Evolutionary conservation across 176 grass and related monocot genomes (phyloP).

Genomic region (Triticum monococcum): DNA sequence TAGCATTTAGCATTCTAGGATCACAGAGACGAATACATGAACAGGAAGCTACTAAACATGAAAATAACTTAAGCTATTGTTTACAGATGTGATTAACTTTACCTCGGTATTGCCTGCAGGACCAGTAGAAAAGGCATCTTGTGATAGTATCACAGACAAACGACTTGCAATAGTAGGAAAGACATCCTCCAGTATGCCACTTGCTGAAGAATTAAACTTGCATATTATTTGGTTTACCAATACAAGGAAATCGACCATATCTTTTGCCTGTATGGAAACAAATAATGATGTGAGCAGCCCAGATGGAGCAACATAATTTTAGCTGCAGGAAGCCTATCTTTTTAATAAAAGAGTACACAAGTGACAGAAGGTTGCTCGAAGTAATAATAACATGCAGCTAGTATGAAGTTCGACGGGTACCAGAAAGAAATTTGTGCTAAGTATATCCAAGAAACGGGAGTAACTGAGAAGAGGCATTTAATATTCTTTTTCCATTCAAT

Average conservation of each 20-base stretch:
- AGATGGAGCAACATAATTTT: conserved; percentile 5
- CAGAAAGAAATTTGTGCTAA: not conserved
- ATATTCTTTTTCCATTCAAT: not conserved
- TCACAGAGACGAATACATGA: conserved; percentile 1
- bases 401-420: not conserved
- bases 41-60: not conserved
- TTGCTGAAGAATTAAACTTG: conserved; percentile 81
- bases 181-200: conserved; percentile 69
- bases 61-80: not conserved
- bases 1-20: conserved; percentile 7
- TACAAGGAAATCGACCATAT: conserved; percentile 91
- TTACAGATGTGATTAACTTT: conserved; percentile 29
- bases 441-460: not conserved
- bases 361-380: not conserved
- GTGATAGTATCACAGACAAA: conserved; percentile 64
- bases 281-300: not conserved
- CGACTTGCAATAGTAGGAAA: conserved; percentile 82
- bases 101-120: conserved; percentile 79
- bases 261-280: conserved; percentile 68
- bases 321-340: not conserved
- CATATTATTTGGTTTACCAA: conserved; percentile 90
- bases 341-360: not conserved
- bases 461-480: not conserved
- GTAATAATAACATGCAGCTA: not conserved
- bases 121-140: conserved; percentile 74